Evolutionary conservation across 345 rosid species (phyloP), one percentile per base, ranked within the genome.

Genomic region (Syzygium aromaticum): DNA sequence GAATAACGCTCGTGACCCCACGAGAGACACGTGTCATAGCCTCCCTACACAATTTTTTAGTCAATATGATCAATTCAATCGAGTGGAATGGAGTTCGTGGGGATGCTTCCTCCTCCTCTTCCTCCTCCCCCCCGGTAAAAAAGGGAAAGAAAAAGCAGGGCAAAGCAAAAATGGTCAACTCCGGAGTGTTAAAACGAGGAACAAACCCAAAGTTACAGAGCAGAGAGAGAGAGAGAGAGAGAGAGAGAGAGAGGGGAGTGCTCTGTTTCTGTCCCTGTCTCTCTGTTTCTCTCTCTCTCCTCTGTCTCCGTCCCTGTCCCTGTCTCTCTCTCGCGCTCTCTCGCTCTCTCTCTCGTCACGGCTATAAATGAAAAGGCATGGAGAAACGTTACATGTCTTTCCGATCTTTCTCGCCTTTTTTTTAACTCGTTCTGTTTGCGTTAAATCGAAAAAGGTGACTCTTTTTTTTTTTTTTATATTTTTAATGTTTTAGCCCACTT

Each of bases 301-400:
- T 63, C 19, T 28, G 7, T 6, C 46, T 43, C 46, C 4, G 46
- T 43, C 7, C 46, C 46, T 43, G 46, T 43, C 40, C 8, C 23
- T 15, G 19, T 63, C 40, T 28, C 21, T 6, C 38, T 63, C 40
- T 28, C 21, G 3, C 38, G 12, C 21, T 27, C 7, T 8, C 84
- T 15, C 6, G 27, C 9, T 11, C 30, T 25, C 30, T 25, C 15
- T 6, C 28, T 23, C 4, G 63, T 57, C 63, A 27, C 61, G 53
- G 86, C 85, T 84, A 84, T 84, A 52, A n/a, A 84, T 38, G 59
- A 84, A 84, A 28, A 84, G 27, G 86, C 86, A 52, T 46, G 10
- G 54, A 30, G 78, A 27, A 84, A 52, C 86, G 61, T 84, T 84
- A 52, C 49, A 73, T 73, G 82, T 73, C 86, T 21, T 85, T 85